phyloP scores from a whole-genome alignment of 306 rosid genomes.

The Lupinus albus region DNA sequence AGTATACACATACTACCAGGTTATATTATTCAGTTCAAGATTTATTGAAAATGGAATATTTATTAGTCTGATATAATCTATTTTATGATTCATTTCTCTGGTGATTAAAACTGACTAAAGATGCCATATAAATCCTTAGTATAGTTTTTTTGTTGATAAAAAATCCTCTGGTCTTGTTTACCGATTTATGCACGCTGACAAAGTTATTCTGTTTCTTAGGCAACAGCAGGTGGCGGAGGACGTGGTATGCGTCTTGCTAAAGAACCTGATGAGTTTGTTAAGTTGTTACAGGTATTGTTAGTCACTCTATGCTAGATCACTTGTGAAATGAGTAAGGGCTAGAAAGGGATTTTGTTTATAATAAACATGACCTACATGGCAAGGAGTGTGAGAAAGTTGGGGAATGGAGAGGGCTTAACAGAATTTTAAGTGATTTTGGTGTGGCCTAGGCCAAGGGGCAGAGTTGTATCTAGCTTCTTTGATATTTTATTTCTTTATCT shows the following conservation, averaged over 20 bases:
- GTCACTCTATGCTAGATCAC: not conserved
- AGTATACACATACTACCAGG: not conserved
- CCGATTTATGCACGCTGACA: slow-evolving; percentile 46
- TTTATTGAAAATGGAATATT: slow-evolving; percentile 2
- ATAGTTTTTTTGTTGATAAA: no score
- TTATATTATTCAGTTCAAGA: not conserved
- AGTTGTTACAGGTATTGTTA: slow-evolving; percentile 80
- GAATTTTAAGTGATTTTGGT: not conserved
- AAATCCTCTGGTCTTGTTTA: no score
- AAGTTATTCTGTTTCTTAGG: slow-evolving; percentile 55
- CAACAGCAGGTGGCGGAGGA: slow-evolving; percentile 99
- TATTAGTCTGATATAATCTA: not conserved
- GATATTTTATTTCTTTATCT: not conserved
- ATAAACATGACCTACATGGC: not conserved
- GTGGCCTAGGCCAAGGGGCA: not conserved
- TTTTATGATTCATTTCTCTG: not conserved
- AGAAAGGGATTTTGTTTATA: not conserved
- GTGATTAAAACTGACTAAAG: not conserved
- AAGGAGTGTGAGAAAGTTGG: not conserved
- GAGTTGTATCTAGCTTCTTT: not conserved
- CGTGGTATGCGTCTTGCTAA: slow-evolving; percentile 99
- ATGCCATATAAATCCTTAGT: slow-evolving; percentile 9
- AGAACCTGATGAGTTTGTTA: slow-evolving; percentile 94
- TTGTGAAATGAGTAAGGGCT: not conserved
- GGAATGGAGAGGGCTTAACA: not conserved